Evolutionary conservation across 2,329 filamentous ascomycete species (phyloP).

Genomic region (Drechslera avenae): DNA sequence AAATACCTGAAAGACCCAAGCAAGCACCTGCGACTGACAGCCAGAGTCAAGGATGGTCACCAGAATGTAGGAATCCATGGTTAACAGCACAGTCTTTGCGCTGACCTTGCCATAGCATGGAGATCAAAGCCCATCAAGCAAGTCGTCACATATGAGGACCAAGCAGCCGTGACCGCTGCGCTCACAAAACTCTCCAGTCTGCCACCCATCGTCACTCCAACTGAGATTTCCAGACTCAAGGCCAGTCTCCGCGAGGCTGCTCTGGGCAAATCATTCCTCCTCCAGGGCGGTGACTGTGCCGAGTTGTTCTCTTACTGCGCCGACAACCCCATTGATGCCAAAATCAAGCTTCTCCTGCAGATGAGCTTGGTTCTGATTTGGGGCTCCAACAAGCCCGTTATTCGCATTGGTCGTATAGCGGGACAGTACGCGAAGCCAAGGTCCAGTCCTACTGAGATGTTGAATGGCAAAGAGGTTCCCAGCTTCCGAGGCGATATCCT

Average conservation of each 20-base stretch:
- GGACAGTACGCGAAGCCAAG: slow-evolving; percentile 97
- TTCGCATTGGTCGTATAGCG: slow-evolving; percentile 93
- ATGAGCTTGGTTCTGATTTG: slow-evolving; percentile 97
- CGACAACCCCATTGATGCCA: slow-evolving; percentile 86
- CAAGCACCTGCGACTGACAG: slow-evolving; percentile 7
- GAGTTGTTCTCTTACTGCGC: slow-evolving; percentile 98
- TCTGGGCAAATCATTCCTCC: slow-evolving; percentile 85
- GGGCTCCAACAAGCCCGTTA: slow-evolving; percentile 80
- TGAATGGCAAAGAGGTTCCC: slow-evolving; percentile 79
- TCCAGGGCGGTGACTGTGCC: slow-evolving; percentile 96
- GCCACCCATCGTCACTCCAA: slow-evolving; percentile 78
- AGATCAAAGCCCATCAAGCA: slow-evolving; percentile 80
- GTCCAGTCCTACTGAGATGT: slow-evolving; percentile 82
- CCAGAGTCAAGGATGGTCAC: slow-evolving; percentile 43
- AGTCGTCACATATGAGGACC: slow-evolving; percentile 70
- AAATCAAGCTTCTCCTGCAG: slow-evolving; percentile 94
- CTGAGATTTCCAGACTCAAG: slow-evolving; percentile 81
- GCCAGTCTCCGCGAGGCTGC: slow-evolving; percentile 83
- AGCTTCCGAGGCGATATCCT: slow-evolving; percentile 96
- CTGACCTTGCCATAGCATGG: slow-evolving; percentile 63
- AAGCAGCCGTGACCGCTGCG: slow-evolving; percentile 63
- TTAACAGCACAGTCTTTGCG: neutral
- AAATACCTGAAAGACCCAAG: slow-evolving; percentile 5
- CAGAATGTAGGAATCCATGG: slow-evolving; percentile 41
- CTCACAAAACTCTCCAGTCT: slow-evolving; percentile 69